A percentile compares a stretch with the other conserved stretches of the same genome.
Evolutionary conservation across 495 filamentous ascomycete genomes (phyloP).

Genomic region (Amniculicola lignicola): DNA sequence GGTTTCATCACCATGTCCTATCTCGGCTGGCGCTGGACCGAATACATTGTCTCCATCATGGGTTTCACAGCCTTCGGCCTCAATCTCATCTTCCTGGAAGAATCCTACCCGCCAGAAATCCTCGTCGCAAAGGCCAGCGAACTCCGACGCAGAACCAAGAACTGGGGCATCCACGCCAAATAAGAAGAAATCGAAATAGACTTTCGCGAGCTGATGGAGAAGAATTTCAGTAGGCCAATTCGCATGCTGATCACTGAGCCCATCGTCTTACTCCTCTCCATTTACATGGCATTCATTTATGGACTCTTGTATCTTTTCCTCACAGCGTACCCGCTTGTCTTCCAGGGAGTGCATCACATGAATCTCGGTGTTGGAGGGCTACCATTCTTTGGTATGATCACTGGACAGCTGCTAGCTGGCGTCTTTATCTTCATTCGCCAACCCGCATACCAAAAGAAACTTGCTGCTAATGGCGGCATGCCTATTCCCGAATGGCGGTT

Average conservation of each 20-base stretch:
- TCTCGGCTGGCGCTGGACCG: slow-evolving; percentile 84
- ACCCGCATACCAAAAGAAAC: slow-evolving; percentile 55
- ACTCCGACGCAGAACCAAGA: slow-evolving; percentile 75
- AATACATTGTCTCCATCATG: slow-evolving; percentile 71
- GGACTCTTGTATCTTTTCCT: slow-evolving; percentile 79
- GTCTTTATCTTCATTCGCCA: slow-evolving; percentile 62
- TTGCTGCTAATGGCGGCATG: slow-evolving; percentile 64
- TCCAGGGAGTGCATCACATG: slow-evolving; percentile 67
- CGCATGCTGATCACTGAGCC: slow-evolving; percentile 77
- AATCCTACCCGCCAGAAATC: slow-evolving; percentile 82
- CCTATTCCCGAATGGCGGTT: slow-evolving; percentile 86
- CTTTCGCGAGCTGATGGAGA: slow-evolving; percentile 69
- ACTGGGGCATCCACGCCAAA: slow-evolving; percentile 93
- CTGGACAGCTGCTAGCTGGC: slow-evolving; percentile 67
- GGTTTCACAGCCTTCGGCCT: slow-evolving; percentile 68
- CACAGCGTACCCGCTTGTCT: slow-evolving; percentile 77
- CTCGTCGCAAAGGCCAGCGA: slow-evolving; percentile 73
- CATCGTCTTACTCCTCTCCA: slow-evolving; percentile 57
- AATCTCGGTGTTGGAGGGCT: slow-evolving; percentile 66
- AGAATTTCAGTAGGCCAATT: slow-evolving; percentile 81
- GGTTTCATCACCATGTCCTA: slow-evolving; percentile 71
- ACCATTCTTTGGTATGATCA: slow-evolving; percentile 77
- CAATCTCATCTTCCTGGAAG: slow-evolving; percentile 68
- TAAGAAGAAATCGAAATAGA: slow-evolving; percentile 92
- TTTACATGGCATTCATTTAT: slow-evolving; percentile 64